These are phyloP conservation scores for Elaeagnus macrophylla DNA, from an alignment of 306 rosid genomes.

Conservation along the genomic window DNA sequence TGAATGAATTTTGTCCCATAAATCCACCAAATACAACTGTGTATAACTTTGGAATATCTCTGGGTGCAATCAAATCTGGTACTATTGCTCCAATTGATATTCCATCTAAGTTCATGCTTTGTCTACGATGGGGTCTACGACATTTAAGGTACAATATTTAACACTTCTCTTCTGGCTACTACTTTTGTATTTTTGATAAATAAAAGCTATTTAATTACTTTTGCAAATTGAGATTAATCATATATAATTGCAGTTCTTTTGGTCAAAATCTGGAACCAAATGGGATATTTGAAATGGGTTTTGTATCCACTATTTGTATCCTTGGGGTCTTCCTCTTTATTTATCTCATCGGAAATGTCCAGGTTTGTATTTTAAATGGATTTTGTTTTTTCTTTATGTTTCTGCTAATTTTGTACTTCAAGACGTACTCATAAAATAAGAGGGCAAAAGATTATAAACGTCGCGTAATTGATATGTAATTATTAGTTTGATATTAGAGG, in stretches of 20 bases:
- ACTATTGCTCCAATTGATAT: not conserved
- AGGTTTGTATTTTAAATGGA: not conserved
- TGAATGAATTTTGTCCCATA: not conserved
- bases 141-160: not conserved
- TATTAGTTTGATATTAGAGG: too few species aligned
- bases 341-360: not conserved
- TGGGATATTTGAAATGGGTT: not conserved
- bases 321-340: not conserved
- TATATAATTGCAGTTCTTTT: not conserved
- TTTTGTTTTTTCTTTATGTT: too few species aligned
- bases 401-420: not conserved
- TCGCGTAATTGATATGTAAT: too few species aligned
- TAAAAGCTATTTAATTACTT: too few species aligned
- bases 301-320: not conserved
- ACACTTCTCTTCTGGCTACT: too few species aligned
- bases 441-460: too few species aligned
- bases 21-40: constrained; percentile 1
- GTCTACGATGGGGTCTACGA: constrained; percentile 8
- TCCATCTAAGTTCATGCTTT: not conserved
- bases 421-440: not conserved
- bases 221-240: not conserved
- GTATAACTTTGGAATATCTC: constrained; percentile 3
- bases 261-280: not conserved
- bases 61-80: not conserved
- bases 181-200: too few species aligned